These are phyloP conservation scores for Phytophthora macrochlamydospora DNA, from an alignment of 352 stramenopile genomes.

Conservation along the genomic window DNA sequence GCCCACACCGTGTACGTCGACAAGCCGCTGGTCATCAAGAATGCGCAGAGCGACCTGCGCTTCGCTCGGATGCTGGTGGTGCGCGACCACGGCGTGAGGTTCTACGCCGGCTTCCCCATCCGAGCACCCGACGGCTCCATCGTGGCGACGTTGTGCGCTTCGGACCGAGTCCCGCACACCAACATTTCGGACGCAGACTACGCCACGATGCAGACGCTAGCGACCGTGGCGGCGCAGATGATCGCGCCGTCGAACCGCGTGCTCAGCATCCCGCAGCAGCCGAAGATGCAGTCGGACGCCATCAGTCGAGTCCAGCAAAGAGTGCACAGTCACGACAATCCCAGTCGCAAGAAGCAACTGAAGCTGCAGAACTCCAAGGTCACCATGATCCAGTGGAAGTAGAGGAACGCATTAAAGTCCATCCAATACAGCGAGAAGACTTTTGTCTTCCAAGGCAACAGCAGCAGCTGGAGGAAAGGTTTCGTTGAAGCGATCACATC, in stretches of 20 bases:
- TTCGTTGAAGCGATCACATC: too few species aligned
- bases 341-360: too few species aligned
- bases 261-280: too few species aligned
- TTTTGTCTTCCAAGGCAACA: too few species aligned
- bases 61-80: constrained; percentile 43
- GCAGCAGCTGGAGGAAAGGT: too few species aligned
- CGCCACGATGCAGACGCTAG: constrained; percentile 54
- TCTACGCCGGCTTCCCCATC: constrained; percentile 56
- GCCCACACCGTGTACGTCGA: constrained; percentile 46
- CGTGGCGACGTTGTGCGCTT: constrained; percentile 44
- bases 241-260: constrained; percentile 4
- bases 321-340: too few species aligned
- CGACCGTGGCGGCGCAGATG: constrained; percentile 33
- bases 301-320: too few species aligned
- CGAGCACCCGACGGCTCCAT: constrained; percentile 35
- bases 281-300: too few species aligned
- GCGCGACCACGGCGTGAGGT: constrained; percentile 35
- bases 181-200: constrained; percentile 58
- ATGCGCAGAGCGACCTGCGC: constrained; percentile 48
- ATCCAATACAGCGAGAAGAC: too few species aligned
- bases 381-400: too few species aligned
- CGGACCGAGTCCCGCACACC: constrained; percentile 33
- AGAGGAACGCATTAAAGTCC: too few species aligned
- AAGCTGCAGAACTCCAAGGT: too few species aligned
- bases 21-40: constrained; percentile 45